Base-by-base conservation (phyloP, 192 early-diverging fungal species). In the Coemansia sp. region DNA sequence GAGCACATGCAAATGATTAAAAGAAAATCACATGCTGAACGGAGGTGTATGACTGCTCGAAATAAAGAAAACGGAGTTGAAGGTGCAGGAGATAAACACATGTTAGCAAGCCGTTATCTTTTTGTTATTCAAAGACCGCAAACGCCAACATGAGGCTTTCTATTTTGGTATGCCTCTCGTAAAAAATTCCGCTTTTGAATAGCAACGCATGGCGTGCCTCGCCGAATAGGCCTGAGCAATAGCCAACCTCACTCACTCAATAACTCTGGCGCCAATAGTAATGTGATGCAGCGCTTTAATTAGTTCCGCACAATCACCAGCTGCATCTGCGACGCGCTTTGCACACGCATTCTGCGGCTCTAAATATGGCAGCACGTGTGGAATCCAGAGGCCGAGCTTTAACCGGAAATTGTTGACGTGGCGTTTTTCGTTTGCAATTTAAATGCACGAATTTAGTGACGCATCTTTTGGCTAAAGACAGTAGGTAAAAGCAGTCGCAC, bases 351-450 rank as follows among this genome's bases (percentile, higher is more conserved):
- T 35, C 13, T 49, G 48, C 48, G 48, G 16, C 48, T 49, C 48
- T 20, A 49, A 49, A 49, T 19, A 20, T 18, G 16, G 16, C 48
- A 49, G 19, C 48, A 49, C 48, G 48, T 49, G 48, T 16, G 48
- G 16, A 9, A 49, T 19, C 19, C 18, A 19, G 13, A n/a, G 48
- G 48, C 48, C 48, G 8, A 49, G 48, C 16, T 49, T 19, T 19
- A 49, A 59, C 8, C 16, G 50, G 38, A 68, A 69, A 48, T 32
- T 16, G 38, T 20, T 43, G 32, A 69, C 60, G 67, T 69, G 67
- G 67, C 67, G 60, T 56, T 61, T 68, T 61, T 37, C 12, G 22
- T 29, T 45, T 48, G 8, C 1, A 3, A n/a, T n/a, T 13, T 45
- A 3, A 58, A 58, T 37, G 3, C 0, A 26, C 26, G 5, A 54